A percentile compares a stretch with the other conserved stretches of the same genome.
Evolutionary conservation across 2,329 filamentous ascomycete species (phyloP).

Genomic region (Talaromyces sp.): DNA sequence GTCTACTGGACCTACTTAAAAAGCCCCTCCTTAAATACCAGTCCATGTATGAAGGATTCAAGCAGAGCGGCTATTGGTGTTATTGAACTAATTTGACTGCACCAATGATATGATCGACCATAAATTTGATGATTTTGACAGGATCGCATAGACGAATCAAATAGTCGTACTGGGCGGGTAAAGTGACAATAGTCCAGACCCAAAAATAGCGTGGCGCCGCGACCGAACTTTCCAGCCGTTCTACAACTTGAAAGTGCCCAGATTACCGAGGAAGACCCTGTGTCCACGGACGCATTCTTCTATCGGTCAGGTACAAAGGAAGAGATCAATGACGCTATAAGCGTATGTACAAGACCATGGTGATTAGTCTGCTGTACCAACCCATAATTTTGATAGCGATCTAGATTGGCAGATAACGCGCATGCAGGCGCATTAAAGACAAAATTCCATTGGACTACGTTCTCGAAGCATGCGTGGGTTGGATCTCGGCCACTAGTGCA

Average conservation of each 20-base stretch:
- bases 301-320: not conserved
- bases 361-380: not conserved
- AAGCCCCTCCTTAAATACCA: too few relatives aligned
- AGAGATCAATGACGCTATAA: not conserved
- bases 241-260: too few relatives aligned
- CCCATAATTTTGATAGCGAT: not conserved
- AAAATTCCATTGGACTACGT: not conserved
- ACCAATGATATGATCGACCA: not conserved
- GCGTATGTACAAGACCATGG: not conserved
- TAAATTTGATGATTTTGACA: not conserved
- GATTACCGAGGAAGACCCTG: not conserved
- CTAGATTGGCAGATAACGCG: not conserved
- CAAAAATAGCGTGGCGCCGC: conserved; percentile 3
- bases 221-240: not conserved
- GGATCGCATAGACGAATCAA: not conserved
- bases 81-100: not conserved
- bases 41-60: too few relatives aligned
- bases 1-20: too few relatives aligned
- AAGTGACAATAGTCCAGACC: not conserved
- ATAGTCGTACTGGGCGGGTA: not conserved
- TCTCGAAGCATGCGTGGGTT: not conserved
- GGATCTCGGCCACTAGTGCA: not conserved
- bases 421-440: not conserved
- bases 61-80: too few relatives aligned
- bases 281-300: not conserved